A percentile compares a stretch with the other conserved stretches of the same genome.
phyloP scores from a whole-genome alignment of 345 rosid species.

The Populus deltoides region DNA sequence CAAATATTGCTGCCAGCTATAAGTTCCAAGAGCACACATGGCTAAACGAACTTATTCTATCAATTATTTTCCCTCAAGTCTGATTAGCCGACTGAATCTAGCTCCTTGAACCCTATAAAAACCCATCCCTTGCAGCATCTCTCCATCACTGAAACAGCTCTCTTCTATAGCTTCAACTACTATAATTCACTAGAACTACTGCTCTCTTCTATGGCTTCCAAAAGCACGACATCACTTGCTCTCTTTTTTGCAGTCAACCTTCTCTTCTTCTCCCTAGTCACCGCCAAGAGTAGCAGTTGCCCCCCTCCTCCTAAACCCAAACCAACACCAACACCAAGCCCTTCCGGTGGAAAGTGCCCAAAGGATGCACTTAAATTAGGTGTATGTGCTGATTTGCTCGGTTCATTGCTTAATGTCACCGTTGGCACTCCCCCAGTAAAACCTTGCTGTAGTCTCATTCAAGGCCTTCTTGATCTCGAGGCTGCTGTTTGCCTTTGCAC shows the following conservation, averaged over 20 bases:
- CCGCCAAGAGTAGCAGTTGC: background rate
- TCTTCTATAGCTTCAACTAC: no score
- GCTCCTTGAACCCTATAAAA: no score
- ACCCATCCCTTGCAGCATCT: no score
- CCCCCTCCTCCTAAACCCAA: background rate
- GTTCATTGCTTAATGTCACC: constrained; percentile 9
- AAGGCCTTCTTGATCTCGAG: constrained; percentile 16
- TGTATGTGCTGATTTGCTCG: constrained; percentile 11
- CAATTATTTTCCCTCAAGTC: no score
- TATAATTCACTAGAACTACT: no score
- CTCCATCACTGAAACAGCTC: no score
- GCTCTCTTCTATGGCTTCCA: background rate
- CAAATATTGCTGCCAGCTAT: no score
- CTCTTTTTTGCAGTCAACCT: background rate
- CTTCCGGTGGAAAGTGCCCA: constrained; percentile 10
- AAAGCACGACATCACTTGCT: background rate
- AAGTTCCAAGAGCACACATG: no score
- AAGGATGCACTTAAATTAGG: constrained; percentile 17
- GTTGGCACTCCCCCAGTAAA: constrained; percentile 10
- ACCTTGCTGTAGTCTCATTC: constrained; percentile 13
- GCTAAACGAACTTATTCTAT: no score
- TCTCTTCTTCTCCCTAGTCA: background rate
- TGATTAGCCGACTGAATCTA: no score
- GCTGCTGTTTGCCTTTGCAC: constrained; percentile 29
- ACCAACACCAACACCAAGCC: background rate